Evolutionary conservation across 371 early-diverging fungal species (phyloP), one percentile per base, ranked within the genome.

Genomic region (Sporodiniella umbellata): DNA sequence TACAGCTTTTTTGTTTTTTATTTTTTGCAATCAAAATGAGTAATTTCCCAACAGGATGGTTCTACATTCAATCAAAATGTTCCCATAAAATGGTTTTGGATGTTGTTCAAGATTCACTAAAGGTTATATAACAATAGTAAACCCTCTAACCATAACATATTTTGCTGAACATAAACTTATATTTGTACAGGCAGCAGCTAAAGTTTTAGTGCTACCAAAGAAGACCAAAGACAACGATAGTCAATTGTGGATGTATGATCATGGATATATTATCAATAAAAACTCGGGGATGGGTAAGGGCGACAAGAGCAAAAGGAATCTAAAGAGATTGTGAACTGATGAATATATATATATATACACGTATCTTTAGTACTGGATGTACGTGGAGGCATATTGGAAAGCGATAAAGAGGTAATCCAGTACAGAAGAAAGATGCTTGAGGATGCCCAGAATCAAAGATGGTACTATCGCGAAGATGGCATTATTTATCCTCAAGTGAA

Each of bases 391-490:
- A 25, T 56, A 6, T 45, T 72, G 15, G 66, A 69, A 21, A 72
- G 60, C 37, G 72, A 75, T 46, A 72, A 64, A 40, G 71, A 66
- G 31, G 54, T 77, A 3, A 70, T 77, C 45, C 78, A 77, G 45
- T 71, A 73, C 39, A 68, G 62, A 24, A 60, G 78, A 30, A 77
- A 73, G 38, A 64, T 72, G 66, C 30, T 67, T 8, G 71, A 73
- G 30, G 71, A 68, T 26, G 70, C 72, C 4, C 66, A 77, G 2
- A 73, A 77, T 39, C 78, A 77, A 42, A 44, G 68, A 37, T 77
- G 78, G 78, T 69, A 61, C 38, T 77, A 73, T 39, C 69, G 74
- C 2, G 73, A 77, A 42, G 76, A 75, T 52, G 74, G 74, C 8
- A 66, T 71, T 48, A 66, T 77, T 24, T 73, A 77, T 45, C 78